A percentile compares a stretch with the other conserved stretches of the same genome.
These are phyloP conservation scores for Oldenlandia corymbosa DNA, from an alignment of 257 asterid genomes.

Conservation along the genomic window DNA sequence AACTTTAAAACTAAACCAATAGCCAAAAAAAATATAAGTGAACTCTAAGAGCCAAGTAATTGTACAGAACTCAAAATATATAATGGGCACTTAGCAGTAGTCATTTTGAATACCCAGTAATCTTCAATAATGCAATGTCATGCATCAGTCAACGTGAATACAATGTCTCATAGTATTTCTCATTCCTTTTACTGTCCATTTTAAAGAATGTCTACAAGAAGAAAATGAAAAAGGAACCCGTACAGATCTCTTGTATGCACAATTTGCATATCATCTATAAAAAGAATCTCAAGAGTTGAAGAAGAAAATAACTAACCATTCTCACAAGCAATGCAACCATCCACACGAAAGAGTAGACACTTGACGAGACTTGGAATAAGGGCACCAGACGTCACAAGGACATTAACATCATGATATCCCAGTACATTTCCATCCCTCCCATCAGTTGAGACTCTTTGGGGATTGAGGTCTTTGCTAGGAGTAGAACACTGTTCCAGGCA, in stretches of 20 bases:
- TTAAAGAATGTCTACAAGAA: background rate
- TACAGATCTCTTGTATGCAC: background rate
- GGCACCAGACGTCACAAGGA: conserved; percentile 86
- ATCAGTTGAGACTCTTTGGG: conserved; percentile 28
- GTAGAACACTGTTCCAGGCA: conserved; percentile 84
- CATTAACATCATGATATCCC: conserved; percentile 52
- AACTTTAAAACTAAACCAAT: too few relatives aligned
- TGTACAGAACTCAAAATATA: too few relatives aligned
- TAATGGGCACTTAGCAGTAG: too few relatives aligned
- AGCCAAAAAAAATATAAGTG: too few relatives aligned
- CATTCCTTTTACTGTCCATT: too few relatives aligned
- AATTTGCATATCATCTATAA: background rate
- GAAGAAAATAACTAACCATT: conserved; percentile 52
- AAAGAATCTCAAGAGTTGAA: background rate
- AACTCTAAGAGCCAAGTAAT: too few relatives aligned
- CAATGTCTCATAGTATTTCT: too few relatives aligned
- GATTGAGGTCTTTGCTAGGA: conserved; percentile 29
- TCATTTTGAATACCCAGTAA: too few relatives aligned
- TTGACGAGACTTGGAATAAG: conserved; percentile 91
- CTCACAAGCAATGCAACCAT: conserved; percentile 45
- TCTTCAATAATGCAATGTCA: too few relatives aligned
- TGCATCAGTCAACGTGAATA: too few relatives aligned
- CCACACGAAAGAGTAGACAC: conserved; percentile 76
- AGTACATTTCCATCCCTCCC: conserved; percentile 15
- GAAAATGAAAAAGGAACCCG: background rate